A percentile compares a stretch with the other conserved stretches of the same genome.
Evolutionary conservation across 257 asterid genomes (phyloP).

Genomic region (Buddleja alternifolia): DNA sequence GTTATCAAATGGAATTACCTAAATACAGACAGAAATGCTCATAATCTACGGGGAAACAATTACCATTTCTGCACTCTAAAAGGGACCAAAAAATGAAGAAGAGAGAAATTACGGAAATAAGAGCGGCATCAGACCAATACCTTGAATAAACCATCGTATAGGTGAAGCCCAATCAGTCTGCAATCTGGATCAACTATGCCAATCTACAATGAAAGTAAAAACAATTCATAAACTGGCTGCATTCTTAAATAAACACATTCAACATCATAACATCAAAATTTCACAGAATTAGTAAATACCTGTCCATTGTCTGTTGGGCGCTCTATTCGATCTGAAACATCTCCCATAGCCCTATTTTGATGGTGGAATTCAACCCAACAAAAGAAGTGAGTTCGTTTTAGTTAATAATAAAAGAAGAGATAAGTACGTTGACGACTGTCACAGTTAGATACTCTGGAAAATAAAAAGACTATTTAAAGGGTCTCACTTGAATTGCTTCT

Average conservation of each 20-base stretch:
- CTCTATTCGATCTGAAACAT: slow-evolving; percentile 85
- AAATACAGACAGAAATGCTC: slow-evolving; percentile 12
- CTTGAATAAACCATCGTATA: slow-evolving; percentile 78
- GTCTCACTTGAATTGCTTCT: neutral
- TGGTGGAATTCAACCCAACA: slow-evolving; percentile 18
- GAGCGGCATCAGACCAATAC: slow-evolving; percentile 35
- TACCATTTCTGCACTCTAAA: neutral
- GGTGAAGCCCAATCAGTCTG: slow-evolving; percentile 80
- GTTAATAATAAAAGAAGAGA: neutral
- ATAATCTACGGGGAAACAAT: neutral
- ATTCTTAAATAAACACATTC: neutral
- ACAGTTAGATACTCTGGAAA: neutral
- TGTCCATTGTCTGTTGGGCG: slow-evolving; percentile 85
- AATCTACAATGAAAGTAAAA: slow-evolving; percentile 45
- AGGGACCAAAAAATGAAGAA: too few species aligned
- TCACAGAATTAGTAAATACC: slow-evolving; percentile 41
- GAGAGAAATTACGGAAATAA: slow-evolving; percentile 16
- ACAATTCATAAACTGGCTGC: neutral
- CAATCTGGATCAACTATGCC: slow-evolving; percentile 87
- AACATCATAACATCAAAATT: slow-evolving; percentile 4
- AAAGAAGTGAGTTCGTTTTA: slow-evolving; percentile 7
- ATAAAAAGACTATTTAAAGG: neutral
- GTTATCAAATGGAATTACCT: slow-evolving; percentile 86
- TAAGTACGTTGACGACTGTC: neutral
- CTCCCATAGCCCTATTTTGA: slow-evolving; percentile 75